Conservation (phyloP, 441 rosid species). For the Adansonia madagascariensis region DNA sequence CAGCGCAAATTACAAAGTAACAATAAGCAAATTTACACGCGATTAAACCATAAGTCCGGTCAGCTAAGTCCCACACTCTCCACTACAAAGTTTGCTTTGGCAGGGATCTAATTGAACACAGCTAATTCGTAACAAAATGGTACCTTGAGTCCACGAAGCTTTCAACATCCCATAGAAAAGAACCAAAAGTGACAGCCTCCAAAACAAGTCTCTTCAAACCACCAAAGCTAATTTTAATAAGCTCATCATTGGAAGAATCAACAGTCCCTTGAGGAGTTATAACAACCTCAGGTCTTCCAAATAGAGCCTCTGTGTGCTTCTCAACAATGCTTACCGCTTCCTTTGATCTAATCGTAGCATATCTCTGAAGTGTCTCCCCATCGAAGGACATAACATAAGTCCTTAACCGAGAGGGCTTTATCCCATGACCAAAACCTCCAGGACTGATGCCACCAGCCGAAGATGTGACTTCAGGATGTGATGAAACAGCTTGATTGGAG, state of each 20-base stretch:
- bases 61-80: constrained; percentile 30
- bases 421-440: constrained; percentile 62
- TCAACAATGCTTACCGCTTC: constrained; percentile 87
- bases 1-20: constrained; percentile 4
- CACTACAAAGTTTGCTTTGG: background rate
- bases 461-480: constrained; percentile 68
- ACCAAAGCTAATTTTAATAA: constrained; percentile 77
- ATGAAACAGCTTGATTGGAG: constrained; percentile 45
- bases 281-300: constrained; percentile 82
- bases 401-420: constrained; percentile 65
- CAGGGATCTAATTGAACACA: constrained; percentile 3
- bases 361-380: constrained; percentile 84
- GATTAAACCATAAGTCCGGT: constrained; percentile 21
- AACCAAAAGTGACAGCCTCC: constrained; percentile 95
- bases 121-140: constrained; percentile 67
- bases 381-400: constrained; percentile 89
- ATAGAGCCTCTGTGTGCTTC: constrained; percentile 93
- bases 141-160: constrained; percentile 88
- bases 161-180: constrained; percentile 96
- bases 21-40: constrained; percentile 27
- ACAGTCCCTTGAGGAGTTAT: constrained; percentile 70
- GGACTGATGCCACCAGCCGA: constrained; percentile 58
- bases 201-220: constrained; percentile 85
- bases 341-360: constrained; percentile 85
- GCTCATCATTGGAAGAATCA: constrained; percentile 79